A percentile compares a stretch with the other conserved stretches of the same genome.
phyloP scores from a whole-genome alignment of 371 early-diverging fungal species.

The Mortierella sp. region DNA sequence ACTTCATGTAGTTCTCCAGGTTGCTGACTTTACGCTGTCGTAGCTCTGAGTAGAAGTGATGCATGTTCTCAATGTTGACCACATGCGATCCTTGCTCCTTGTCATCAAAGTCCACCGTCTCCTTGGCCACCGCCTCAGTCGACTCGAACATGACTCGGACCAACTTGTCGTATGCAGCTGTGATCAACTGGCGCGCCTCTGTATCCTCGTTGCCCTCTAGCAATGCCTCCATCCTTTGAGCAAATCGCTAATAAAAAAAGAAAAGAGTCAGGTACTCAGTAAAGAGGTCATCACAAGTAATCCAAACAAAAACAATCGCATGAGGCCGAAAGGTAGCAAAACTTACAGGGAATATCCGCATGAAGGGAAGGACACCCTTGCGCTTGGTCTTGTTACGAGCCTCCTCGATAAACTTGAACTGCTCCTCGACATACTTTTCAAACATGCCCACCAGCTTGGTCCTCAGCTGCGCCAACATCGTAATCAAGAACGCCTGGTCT shows the following conservation, averaged over 20 bases:
- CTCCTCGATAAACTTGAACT: conserved; percentile 91
- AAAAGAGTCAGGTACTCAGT: not conserved
- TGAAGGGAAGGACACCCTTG: conserved; percentile 87
- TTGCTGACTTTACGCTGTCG: conserved; percentile 73
- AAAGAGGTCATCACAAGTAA: no score
- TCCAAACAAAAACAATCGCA: not conserved
- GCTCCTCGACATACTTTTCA: conserved; percentile 88
- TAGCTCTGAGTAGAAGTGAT: conserved; percentile 86
- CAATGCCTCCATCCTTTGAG: conserved; percentile 78
- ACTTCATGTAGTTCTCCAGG: conserved; percentile 84
- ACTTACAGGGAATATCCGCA: conserved; percentile 85
- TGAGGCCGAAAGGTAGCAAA: not conserved
- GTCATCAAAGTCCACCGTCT: conserved; percentile 81
- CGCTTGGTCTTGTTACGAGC: conserved; percentile 90
- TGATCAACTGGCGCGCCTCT: conserved; percentile 80
- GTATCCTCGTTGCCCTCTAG: conserved; percentile 64
- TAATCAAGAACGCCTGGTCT: conserved; percentile 64
- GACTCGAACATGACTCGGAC: conserved; percentile 91
- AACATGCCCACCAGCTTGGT: conserved; percentile 78
- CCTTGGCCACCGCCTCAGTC: conserved; percentile 87
- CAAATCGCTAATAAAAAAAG: conserved; percentile 69
- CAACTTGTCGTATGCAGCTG: conserved; percentile 85
- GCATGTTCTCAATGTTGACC: conserved; percentile 86
- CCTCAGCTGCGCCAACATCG: conserved; percentile 76
- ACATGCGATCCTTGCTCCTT: conserved; percentile 85